Conservation (phyloP, 2,329 filamentous ascomycete genomes). For the Ciborinia camelliae region DNA sequence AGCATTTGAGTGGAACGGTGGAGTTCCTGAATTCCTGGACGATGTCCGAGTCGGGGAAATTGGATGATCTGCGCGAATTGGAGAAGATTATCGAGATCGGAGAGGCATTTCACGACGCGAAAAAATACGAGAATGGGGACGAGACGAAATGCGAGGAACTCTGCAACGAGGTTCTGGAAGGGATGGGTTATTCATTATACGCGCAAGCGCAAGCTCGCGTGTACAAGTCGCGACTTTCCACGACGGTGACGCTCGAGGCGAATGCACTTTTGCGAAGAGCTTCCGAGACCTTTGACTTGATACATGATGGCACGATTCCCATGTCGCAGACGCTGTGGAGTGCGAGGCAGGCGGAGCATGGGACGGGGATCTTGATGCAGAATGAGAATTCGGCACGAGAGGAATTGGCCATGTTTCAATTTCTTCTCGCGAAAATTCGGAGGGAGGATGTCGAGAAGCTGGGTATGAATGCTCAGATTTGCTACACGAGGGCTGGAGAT, state of each 20-base stretch:
- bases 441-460: no score
- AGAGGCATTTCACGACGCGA: background rate
- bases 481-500: no score
- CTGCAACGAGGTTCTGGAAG: background rate
- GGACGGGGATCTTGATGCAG: no score
- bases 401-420: no score
- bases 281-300: background rate
- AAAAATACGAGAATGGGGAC: background rate
- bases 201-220: background rate
- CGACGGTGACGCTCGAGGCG: background rate
- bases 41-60: background rate
- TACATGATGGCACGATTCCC: background rate
- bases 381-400: no score
- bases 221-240: background rate
- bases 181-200: background rate
- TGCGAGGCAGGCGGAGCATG: background rate
- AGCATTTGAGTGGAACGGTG: background rate
- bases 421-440: no score
- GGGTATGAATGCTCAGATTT: no score
- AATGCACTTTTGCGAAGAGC: background rate
- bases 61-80: background rate
- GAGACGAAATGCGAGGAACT: background rate
- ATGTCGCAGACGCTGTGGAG: background rate
- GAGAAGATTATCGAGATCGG: background rate
- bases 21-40: background rate